These are phyloP conservation scores for Camellia sinensis DNA, from an alignment of 148 eudicot genomes.

Conservation along the genomic window DNA sequence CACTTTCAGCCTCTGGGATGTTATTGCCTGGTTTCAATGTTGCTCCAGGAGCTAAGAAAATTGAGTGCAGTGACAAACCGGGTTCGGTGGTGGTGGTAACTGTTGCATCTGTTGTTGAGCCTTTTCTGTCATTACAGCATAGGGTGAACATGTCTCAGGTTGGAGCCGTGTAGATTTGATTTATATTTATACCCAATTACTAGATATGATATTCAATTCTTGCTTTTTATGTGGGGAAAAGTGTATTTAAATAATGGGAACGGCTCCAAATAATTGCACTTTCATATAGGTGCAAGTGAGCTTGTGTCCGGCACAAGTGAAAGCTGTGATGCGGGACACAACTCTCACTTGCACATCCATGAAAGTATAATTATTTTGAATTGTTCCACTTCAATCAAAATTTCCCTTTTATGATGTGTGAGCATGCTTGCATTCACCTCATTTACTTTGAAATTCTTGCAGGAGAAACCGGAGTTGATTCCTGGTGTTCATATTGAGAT, in stretches of 20 bases:
- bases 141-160: conserved; percentile 48
- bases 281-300: too few relatives aligned
- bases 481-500: conserved; percentile 70
- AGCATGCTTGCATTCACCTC: neutral
- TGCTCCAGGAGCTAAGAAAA: conserved; percentile 13
- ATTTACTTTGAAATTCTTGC: conserved; percentile 18
- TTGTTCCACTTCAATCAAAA: too few relatives aligned
- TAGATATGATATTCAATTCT: neutral
- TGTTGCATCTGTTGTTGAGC: conserved; percentile 86
- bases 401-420: neutral
- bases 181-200: neutral
- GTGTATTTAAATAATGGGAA: too few relatives aligned
- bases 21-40: conserved; percentile 45
- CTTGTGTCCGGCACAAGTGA: too few relatives aligned
- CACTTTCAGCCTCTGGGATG: conserved; percentile 88
- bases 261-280: too few relatives aligned
- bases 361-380: too few relatives aligned
- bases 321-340: too few relatives aligned
- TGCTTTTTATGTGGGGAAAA: neutral
- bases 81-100: conserved; percentile 51
- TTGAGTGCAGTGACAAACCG: conserved; percentile 17
- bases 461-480: conserved; percentile 62
- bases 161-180: neutral
- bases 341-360: too few relatives aligned
- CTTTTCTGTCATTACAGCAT: conserved; percentile 55